Evolutionary conservation across 352 stramenopile species (phyloP).

Genomic region (Chloridella minuta): DNA sequence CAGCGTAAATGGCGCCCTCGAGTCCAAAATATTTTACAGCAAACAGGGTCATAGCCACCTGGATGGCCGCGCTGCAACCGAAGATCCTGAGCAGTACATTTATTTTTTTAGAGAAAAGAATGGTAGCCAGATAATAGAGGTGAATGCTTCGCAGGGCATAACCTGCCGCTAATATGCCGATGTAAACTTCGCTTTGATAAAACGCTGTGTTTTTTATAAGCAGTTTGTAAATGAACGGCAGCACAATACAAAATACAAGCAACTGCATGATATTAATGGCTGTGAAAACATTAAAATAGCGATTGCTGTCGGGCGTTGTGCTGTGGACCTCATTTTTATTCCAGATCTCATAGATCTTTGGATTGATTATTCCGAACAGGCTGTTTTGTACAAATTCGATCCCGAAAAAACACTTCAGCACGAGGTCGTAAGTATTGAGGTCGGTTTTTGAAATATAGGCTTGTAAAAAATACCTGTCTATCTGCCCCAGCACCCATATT

Average conservation of each 20-base stretch:
- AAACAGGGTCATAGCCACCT: neutral
- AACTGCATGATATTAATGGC: neutral
- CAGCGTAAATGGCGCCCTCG: neutral
- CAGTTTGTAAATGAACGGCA: neutral
- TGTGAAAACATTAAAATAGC: neutral
- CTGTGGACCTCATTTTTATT: neutral
- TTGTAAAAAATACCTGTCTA: neutral
- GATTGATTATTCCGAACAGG: neutral
- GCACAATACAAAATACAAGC: neutral
- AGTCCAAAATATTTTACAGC: neutral
- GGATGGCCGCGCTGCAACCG: neutral
- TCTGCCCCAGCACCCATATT: neutral
- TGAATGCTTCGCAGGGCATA: neutral
- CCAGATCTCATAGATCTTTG: neutral
- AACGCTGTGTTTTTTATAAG: neutral
- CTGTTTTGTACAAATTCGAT: neutral
- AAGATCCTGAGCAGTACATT: neutral
- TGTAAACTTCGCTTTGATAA: neutral
- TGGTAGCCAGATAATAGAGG: neutral
- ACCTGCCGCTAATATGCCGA: neutral
- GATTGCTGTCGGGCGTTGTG: neutral
- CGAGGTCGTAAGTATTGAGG: neutral
- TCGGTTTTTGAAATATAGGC: neutral
- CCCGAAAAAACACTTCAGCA: constrained; percentile 1
- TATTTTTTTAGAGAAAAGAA: neutral